Percentiles rank a stretch among this genome's conserved stretches.
phyloP scores from a whole-genome alignment of 768 basidiomycete genomes.

The Krasilnikovozyma curviuscula region DNA sequence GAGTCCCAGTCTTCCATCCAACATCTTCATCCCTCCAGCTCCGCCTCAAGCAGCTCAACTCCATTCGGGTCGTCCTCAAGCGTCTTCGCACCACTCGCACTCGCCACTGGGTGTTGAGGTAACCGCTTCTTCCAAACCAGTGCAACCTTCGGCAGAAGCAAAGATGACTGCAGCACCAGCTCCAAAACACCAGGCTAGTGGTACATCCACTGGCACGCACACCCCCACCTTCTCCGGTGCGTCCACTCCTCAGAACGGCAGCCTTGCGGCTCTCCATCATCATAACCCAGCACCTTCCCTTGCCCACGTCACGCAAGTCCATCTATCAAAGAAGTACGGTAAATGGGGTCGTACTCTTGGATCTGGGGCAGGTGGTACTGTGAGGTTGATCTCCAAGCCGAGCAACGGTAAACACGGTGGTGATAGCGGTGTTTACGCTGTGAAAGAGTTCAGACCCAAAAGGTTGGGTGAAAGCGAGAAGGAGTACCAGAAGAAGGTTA shows the following conservation, averaged over 20 bases:
- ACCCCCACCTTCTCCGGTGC: slow-evolving; percentile 5
- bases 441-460: slow-evolving; percentile 90
- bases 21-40: too few species aligned
- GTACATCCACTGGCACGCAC: not conserved
- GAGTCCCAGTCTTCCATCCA: too few species aligned
- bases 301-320: slow-evolving; percentile 31
- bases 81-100: too few species aligned
- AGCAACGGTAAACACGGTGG: slow-evolving; percentile 61
- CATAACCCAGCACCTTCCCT: slow-evolving; percentile 21
- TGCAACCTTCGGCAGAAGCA: too few species aligned
- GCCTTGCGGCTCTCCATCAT: slow-evolving; percentile 20
- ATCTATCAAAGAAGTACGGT: slow-evolving; percentile 95
- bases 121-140: too few species aligned
- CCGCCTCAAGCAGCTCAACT: too few species aligned
- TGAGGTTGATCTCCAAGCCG: slow-evolving; percentile 76
- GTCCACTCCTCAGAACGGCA: slow-evolving; percentile 1
- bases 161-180: too few species aligned
- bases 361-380: slow-evolving; percentile 94
- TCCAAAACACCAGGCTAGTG: too few species aligned
- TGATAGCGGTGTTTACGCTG: slow-evolving; percentile 76
- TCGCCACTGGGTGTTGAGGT: too few species aligned
- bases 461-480: slow-evolving; percentile 72
- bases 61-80: too few species aligned
- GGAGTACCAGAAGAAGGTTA: slow-evolving; percentile 99
- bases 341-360: slow-evolving; percentile 95